Conservation (phyloP, 1,284 basidiomycete species). For the Cutaneotrichosporon cutaneum region DNA sequence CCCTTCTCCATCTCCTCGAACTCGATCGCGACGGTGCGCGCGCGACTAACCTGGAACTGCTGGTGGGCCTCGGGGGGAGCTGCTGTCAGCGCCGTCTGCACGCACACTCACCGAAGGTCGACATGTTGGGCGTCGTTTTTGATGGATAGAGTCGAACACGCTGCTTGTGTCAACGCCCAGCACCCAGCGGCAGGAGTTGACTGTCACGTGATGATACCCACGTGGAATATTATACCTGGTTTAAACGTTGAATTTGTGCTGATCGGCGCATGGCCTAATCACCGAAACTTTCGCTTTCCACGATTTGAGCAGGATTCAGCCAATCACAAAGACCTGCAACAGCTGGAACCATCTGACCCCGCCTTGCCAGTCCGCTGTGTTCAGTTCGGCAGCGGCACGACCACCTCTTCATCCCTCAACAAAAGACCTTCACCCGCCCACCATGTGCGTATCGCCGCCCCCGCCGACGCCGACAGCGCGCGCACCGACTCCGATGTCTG, state of each 20-base stretch:
- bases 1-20: not conserved
- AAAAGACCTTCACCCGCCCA: constrained; percentile 10
- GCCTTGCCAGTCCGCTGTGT: not conserved
- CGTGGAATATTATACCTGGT: not conserved
- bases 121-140: constrained; percentile 19
- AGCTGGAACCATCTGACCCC: not conserved
- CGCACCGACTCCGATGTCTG: not conserved
- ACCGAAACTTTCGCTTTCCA: not conserved
- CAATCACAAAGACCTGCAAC: not conserved
- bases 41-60: constrained; percentile 68
- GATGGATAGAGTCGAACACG: constrained; percentile 2
- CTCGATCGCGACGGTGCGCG: not conserved
- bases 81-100: constrained; percentile 57
- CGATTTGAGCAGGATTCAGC: not conserved
- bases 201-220: not conserved
- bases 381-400: constrained; percentile 2
- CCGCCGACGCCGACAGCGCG: constrained; percentile 1
- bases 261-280: not conserved
- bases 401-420: constrained; percentile 12
- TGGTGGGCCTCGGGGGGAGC: constrained; percentile 88
- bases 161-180: not conserved
- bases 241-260: not conserved
- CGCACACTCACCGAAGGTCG: constrained; percentile 8
- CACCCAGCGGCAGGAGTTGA: not conserved
- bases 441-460: constrained; percentile 3